These are phyloP conservation scores for Sordariomycetes sp. DNA, from an alignment of 2,329 filamentous ascomycete species.

Conservation along the genomic window DNA sequence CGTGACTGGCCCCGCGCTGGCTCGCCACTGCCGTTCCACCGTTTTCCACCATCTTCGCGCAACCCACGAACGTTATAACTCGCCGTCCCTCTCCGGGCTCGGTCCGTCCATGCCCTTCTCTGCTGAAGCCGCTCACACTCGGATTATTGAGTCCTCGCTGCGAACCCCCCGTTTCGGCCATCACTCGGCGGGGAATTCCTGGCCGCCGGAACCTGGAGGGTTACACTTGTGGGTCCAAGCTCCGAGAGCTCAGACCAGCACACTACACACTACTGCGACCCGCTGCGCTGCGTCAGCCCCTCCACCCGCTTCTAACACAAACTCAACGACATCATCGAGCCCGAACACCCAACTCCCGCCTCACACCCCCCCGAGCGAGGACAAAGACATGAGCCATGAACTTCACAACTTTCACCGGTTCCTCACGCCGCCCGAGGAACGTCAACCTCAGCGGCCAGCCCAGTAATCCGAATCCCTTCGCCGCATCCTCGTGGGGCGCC, in stretches of 20 bases:
- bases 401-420: slow-evolving; percentile 84
- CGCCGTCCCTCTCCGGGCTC: not conserved
- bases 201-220: not conserved
- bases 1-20: not conserved
- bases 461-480: slow-evolving; percentile 52
- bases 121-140: not conserved
- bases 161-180: not conserved
- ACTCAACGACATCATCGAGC: not conserved
- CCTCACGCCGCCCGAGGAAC: slow-evolving; percentile 71
- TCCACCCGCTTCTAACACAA: not conserved
- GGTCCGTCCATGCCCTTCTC: not conserved
- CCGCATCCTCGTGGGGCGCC: slow-evolving; percentile 19
- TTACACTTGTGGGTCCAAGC: not conserved
- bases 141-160: not conserved
- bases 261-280: no score
- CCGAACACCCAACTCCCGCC: not conserved
- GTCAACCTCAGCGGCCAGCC: slow-evolving; percentile 86
- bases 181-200: not conserved
- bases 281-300: not conserved
- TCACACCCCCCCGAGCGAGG: not conserved
- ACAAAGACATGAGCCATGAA: slow-evolving; percentile 3
- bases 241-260: not conserved
- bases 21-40: not conserved
- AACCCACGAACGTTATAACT: not conserved
- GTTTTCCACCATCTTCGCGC: slow-evolving; percentile 1